Percentiles rank a stretch among this genome's conserved stretches.
Conservation (phyloP, 2,329 filamentous ascomycete species). For the Aspergillaceae sp. region DNA sequence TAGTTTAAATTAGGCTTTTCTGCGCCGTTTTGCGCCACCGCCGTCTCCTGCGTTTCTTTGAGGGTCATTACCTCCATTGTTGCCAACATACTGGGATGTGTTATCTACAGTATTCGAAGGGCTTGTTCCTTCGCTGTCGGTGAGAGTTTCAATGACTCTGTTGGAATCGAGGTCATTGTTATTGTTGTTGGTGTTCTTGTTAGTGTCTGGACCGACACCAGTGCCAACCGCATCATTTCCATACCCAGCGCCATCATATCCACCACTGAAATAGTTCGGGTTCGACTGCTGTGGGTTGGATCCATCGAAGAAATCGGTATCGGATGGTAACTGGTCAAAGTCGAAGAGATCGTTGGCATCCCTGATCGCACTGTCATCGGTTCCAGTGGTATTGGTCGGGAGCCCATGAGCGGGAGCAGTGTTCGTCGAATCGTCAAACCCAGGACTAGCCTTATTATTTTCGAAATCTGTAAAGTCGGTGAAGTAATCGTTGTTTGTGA, state of each 20-base stretch:
- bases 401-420: slow-evolving; percentile 7
- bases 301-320: slow-evolving; percentile 25
- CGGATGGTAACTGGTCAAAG: slow-evolving; percentile 30
- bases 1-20: slow-evolving; percentile 17
- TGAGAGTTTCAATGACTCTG: slow-evolving; percentile 35
- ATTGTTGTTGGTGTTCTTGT: slow-evolving; percentile 5
- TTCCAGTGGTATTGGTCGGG: slow-evolving; percentile 11
- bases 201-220: slow-evolving; percentile 3
- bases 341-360: slow-evolving; percentile 36
- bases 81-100: slow-evolving; percentile 9
- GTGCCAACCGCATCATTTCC: slow-evolving; percentile 9
- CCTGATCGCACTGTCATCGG: slow-evolving; percentile 15
- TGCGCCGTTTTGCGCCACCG: slow-evolving; percentile 25
- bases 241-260: slow-evolving; percentile 23
- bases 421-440: slow-evolving; percentile 14
- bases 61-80: slow-evolving; percentile 7
- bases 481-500: slow-evolving; percentile 48
- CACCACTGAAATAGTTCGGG: slow-evolving; percentile 22
- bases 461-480: slow-evolving; percentile 32
- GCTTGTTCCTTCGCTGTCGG: slow-evolving; percentile 38
- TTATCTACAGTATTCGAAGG: slow-evolving; percentile 30
- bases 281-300: slow-evolving; percentile 16
- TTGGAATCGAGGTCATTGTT: slow-evolving; percentile 19
- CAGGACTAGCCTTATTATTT: slow-evolving; percentile 18
- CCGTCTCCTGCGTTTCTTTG: slow-evolving; percentile 15